Percentiles rank a stretch among this genome's conserved stretches.
phyloP scores from a whole-genome alignment of 208 protist species.

The Leishmania gerbilli region DNA sequence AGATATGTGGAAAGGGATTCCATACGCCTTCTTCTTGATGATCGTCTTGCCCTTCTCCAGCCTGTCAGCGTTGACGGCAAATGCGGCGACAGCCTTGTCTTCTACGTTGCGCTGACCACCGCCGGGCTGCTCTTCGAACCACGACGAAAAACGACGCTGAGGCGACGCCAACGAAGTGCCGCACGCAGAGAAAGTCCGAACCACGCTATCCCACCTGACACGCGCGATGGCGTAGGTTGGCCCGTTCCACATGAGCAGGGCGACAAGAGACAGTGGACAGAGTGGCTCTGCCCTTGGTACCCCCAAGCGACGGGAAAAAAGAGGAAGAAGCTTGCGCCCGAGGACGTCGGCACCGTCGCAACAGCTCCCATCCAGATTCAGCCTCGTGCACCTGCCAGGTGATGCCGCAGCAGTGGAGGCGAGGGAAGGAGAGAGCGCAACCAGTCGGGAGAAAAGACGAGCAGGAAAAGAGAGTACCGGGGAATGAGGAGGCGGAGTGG shows the following conservation, averaged over 20 bases:
- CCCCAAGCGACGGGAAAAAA: not conserved
- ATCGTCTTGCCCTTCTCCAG: constrained; percentile 62
- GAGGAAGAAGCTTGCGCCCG: not conserved
- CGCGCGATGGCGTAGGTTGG: not conserved
- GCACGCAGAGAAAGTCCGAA: not conserved
- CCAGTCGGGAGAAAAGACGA: not conserved
- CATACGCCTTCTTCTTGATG: constrained; percentile 74
- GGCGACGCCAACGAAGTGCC: not conserved
- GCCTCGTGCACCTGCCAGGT: not conserved
- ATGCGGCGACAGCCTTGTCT: constrained; percentile 49
- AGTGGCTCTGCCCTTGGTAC: not conserved
- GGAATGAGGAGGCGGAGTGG: not conserved
- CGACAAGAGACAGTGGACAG: not conserved
- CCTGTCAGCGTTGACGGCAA: constrained; percentile 65
- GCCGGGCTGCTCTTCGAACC: constrained; percentile 65
- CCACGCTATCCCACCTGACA: not conserved
- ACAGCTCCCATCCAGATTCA: not conserved
- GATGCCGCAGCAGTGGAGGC: not conserved
- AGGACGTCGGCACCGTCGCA: not conserved
- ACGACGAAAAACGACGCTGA: constrained; percentile 46
- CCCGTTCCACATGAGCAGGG: not conserved
- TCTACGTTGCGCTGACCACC: constrained; percentile 14
- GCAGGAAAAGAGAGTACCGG: not conserved
- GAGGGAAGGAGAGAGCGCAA: not conserved
- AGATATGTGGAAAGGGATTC: constrained; percentile 82